These are phyloP conservation scores for Sedum album DNA, from an alignment of 164 flowering plant genomes.

Conservation along the genomic window DNA sequence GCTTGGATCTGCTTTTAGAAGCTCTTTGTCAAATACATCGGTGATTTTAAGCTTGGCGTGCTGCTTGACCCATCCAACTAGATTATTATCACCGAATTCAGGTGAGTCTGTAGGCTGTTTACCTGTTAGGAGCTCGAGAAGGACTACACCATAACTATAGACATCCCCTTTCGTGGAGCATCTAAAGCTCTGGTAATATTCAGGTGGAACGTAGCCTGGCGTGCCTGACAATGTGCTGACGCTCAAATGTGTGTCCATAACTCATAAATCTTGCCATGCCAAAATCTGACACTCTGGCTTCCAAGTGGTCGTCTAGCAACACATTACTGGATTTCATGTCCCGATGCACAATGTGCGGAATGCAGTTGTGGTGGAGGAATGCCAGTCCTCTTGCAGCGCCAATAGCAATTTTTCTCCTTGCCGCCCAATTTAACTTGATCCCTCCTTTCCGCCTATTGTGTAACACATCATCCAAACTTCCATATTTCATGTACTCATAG, in stretches of 20 bases:
- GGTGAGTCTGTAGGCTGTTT: conserved; percentile 78
- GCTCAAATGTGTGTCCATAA: conserved; percentile 92
- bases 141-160: conserved; percentile 91
- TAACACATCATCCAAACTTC: conserved; percentile 91
- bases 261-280: conserved; percentile 98
- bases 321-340: conserved; percentile 99
- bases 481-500: conserved; percentile 90
- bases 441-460: conserved; percentile 58
- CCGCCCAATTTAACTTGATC: conserved; percentile 70
- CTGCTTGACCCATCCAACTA: conserved; percentile 96
- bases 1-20: conserved; percentile 62
- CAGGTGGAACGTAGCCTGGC: conserved; percentile 96
- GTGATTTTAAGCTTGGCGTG: conserved; percentile 65
- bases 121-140: conserved; percentile 93
- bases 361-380: conserved; percentile 89
- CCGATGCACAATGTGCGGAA: conserved; percentile 85
- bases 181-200: conserved; percentile 90
- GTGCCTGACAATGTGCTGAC: conserved; percentile 96
- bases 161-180: conserved; percentile 94
- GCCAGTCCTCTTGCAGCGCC: conserved; percentile 90
- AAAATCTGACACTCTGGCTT: conserved; percentile 93
- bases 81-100: conserved; percentile 91
- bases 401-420: conserved; percentile 72
- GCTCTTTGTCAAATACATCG: conserved; percentile 73
- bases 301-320: conserved; percentile 72